These are phyloP conservation scores for Diaporthe velutina DNA, from an alignment of 2,329 filamentous ascomycete genomes.

Conservation along the genomic window DNA sequence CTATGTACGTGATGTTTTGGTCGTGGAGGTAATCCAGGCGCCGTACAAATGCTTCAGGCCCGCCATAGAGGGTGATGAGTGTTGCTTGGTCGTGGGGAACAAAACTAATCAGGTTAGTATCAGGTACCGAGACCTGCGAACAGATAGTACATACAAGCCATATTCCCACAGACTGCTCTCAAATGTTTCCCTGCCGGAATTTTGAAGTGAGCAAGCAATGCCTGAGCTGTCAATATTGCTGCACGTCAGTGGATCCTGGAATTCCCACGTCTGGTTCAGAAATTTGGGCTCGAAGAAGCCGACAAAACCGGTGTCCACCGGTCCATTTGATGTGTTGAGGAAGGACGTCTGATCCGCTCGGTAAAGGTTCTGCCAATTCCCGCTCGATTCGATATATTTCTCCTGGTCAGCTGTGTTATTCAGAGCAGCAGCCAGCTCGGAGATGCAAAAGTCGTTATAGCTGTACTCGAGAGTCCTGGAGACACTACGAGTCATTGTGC, in stretches of 20 bases:
- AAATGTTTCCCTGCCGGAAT: slow-evolving; percentile 76
- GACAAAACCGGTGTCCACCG: slow-evolving; percentile 70
- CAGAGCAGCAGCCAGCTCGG: slow-evolving; percentile 70
- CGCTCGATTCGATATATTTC: slow-evolving; percentile 70
- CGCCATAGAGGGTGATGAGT: slow-evolving; percentile 72
- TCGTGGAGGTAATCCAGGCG: slow-evolving; percentile 76
- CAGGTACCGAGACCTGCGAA: not conserved
- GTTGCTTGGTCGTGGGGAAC: slow-evolving; percentile 66
- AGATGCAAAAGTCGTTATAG: slow-evolving; percentile 81
- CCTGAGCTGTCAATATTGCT: slow-evolving; percentile 65
- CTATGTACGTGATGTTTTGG: slow-evolving; percentile 70
- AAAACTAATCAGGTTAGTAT: slow-evolving; percentile 50
- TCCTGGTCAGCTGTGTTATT: slow-evolving; percentile 67
- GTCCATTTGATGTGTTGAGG: slow-evolving; percentile 49
- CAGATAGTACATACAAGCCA: slow-evolving; percentile 66
- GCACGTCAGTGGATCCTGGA: slow-evolving; percentile 77
- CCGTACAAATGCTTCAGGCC: slow-evolving; percentile 65
- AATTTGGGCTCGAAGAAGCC: slow-evolving; percentile 80
- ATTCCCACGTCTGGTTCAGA: slow-evolving; percentile 76
- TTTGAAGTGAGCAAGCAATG: slow-evolving; percentile 68
- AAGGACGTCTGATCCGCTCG: slow-evolving; percentile 69
- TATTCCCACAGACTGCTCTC: slow-evolving; percentile 82
- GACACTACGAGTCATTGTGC: slow-evolving; percentile 77
- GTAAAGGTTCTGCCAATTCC: slow-evolving; percentile 78
- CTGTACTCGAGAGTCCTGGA: slow-evolving; percentile 83